Evolutionary conservation across 2,329 filamentous ascomycete species (phyloP).

Genomic region (Calonectria hongkongensis): DNA sequence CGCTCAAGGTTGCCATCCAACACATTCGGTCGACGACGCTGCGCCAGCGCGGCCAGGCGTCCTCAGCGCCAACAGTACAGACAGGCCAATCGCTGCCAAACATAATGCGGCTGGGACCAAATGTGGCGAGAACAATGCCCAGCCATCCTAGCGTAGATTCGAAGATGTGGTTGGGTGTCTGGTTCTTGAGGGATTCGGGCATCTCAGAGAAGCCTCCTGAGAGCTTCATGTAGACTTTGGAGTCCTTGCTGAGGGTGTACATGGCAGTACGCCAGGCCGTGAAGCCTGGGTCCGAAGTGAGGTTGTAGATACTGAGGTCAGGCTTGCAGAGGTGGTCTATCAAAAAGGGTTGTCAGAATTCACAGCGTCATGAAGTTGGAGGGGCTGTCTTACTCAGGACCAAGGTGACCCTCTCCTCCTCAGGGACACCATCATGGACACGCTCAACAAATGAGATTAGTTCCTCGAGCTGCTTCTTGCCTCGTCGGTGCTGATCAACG

Average conservation of each 20-base stretch:
- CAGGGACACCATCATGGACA: slow-evolving; percentile 77
- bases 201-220: slow-evolving; percentile 91
- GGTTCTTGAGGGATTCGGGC: slow-evolving; percentile 70
- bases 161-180: slow-evolving; percentile 75
- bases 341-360: slow-evolving; percentile 36
- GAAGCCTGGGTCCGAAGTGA: slow-evolving; percentile 74
- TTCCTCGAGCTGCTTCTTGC: slow-evolving; percentile 83
- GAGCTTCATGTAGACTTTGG: slow-evolving; percentile 90
- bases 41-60: slow-evolving; percentile 86
- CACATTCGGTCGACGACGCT: slow-evolving; percentile 81
- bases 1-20: slow-evolving; percentile 75
- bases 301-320: slow-evolving; percentile 79
- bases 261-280: slow-evolving; percentile 82
- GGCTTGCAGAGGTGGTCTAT: slow-evolving; percentile 94
- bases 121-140: slow-evolving; percentile 81
- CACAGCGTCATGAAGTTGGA: background rate
- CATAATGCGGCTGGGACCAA: slow-evolving; percentile 85
- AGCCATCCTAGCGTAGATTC: slow-evolving; percentile 81
- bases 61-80: slow-evolving; percentile 79
- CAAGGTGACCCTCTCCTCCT: slow-evolving; percentile 77
- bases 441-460: slow-evolving; percentile 80
- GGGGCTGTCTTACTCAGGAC: slow-evolving; percentile 78
- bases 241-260: slow-evolving; percentile 78
- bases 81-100: slow-evolving; percentile 97
- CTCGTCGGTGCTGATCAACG: slow-evolving; percentile 86